Evolutionary conservation across 2,329 filamentous ascomycete genomes (phyloP).

Genomic region (Ambrosiella beaveri): DNA sequence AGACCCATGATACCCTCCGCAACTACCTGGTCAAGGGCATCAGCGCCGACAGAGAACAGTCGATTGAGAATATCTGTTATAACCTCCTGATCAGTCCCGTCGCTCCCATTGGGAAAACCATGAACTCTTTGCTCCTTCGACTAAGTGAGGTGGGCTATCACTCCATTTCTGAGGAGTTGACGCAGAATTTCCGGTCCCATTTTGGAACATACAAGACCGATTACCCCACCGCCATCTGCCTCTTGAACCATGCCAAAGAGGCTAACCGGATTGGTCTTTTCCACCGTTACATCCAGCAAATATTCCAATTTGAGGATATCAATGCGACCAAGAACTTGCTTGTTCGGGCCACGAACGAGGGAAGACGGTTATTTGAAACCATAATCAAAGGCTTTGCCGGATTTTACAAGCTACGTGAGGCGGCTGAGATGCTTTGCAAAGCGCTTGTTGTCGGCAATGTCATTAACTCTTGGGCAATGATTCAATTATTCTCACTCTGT

Average conservation of each 20-base stretch:
- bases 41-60: constrained; percentile 2
- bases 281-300: constrained; percentile 7
- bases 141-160: constrained; percentile 36
- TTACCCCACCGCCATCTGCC: constrained; percentile 9
- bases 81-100: constrained; percentile 47
- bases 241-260: constrained; percentile 10
- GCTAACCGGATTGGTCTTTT: constrained; percentile 9
- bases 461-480: constrained; percentile 20
- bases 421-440: constrained; percentile 25
- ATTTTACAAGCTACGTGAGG: constrained; percentile 28
- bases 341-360: constrained; percentile 1
- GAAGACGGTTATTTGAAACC: constrained; percentile 23
- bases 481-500: constrained; percentile 26
- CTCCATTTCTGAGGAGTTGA: constrained; percentile 33
- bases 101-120: constrained; percentile 50
- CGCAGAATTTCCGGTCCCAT: constrained; percentile 10
- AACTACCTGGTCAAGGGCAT: constrained; percentile 9
- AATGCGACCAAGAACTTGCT: constrained; percentile 1
- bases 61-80: constrained; percentile 36
- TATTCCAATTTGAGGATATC: background rate
- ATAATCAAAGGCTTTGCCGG: constrained; percentile 32
- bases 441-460: constrained; percentile 22
- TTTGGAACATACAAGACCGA: constrained; percentile 8
- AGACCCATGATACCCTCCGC: constrained; percentile 6
- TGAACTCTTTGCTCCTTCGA: constrained; percentile 53